Percentiles rank a stretch among this genome's conserved stretches.
Evolutionary conservation across 441 rosid species (phyloP).

Genomic region (Populus trichocarpa): DNA sequence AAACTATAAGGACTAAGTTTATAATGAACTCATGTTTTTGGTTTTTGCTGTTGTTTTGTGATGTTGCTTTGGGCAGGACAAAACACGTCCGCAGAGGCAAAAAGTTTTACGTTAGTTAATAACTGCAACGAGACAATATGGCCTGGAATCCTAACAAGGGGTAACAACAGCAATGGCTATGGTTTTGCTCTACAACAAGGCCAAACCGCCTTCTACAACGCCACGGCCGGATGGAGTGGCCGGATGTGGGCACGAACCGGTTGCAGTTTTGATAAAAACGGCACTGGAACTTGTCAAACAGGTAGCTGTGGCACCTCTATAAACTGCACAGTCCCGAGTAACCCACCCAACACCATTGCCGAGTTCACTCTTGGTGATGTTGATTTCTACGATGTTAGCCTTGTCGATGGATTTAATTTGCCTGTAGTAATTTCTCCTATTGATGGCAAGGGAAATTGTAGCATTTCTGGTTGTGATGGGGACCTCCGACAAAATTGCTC

Average conservation of each 20-base stretch:
- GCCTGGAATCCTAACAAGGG: constrained; percentile 47
- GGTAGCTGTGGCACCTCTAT: constrained; percentile 46
- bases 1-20: too few relatives aligned
- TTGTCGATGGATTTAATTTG: constrained; percentile 60
- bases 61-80: constrained; percentile 15
- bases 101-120: constrained; percentile 47
- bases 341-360: constrained; percentile 45
- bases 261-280: constrained; percentile 38
- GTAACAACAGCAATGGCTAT: constrained; percentile 22
- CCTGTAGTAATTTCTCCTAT: constrained; percentile 41
- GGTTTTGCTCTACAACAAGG: constrained; percentile 37
- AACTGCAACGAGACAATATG: constrained; percentile 57
- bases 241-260: constrained; percentile 71
- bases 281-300: constrained; percentile 43
- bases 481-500: constrained; percentile 49
- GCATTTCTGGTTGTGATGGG: constrained; percentile 53
- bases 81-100: constrained; percentile 25
- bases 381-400: constrained; percentile 59
- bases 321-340: constrained; percentile 46
- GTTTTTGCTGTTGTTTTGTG: too few relatives aligned
- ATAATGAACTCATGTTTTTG: too few relatives aligned
- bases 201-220: constrained; percentile 31
- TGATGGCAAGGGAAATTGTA: constrained; percentile 48
- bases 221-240: constrained; percentile 47
- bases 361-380: constrained; percentile 51